phyloP scores from a whole-genome alignment of 208 protist species.

The Blastocrithidia nonstop region DNA sequence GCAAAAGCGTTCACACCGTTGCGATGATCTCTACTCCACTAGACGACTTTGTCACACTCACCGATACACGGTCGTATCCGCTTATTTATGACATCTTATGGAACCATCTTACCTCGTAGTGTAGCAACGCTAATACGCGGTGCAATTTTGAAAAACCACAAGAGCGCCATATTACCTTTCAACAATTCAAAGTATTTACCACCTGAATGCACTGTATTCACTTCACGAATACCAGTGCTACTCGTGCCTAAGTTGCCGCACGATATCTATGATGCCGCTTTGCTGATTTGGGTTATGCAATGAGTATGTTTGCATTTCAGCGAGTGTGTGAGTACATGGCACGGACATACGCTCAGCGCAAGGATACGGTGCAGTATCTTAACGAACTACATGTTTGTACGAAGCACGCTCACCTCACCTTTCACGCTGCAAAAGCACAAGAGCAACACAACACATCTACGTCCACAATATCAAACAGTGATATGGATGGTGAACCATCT shows the following conservation, averaged over 20 bases:
- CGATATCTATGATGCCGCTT: slow-evolving; percentile 26
- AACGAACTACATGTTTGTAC: slow-evolving; percentile 15
- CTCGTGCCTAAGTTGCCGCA: slow-evolving; percentile 27
- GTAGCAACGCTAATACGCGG: neutral
- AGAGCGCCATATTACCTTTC: slow-evolving; percentile 9
- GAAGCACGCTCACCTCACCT: slow-evolving; percentile 8
- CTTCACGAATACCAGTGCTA: slow-evolving; percentile 41
- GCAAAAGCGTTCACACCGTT: neutral
- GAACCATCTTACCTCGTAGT: neutral
- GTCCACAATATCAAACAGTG: too few relatives aligned
- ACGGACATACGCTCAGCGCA: slow-evolving; percentile 19
- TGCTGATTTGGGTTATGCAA: slow-evolving; percentile 20
- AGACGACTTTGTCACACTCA: slow-evolving; percentile 17
- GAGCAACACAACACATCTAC: too few relatives aligned
- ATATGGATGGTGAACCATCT: too few relatives aligned
- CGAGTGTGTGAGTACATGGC: slow-evolving; percentile 34
- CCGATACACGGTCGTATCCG: slow-evolving; percentile 13
- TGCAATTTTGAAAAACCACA: slow-evolving; percentile 4
- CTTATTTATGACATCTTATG: slow-evolving; percentile 44
- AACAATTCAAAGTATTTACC: slow-evolving; percentile 55
- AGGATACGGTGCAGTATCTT: slow-evolving; percentile 32
- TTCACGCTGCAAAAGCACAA: too few relatives aligned
- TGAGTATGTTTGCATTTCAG: slow-evolving; percentile 31
- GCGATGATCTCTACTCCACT: neutral
- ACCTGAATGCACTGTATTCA: slow-evolving; percentile 51